phyloP scores from a whole-genome alignment of 257 asterid species.

The Schizonepeta tenuifolia region DNA sequence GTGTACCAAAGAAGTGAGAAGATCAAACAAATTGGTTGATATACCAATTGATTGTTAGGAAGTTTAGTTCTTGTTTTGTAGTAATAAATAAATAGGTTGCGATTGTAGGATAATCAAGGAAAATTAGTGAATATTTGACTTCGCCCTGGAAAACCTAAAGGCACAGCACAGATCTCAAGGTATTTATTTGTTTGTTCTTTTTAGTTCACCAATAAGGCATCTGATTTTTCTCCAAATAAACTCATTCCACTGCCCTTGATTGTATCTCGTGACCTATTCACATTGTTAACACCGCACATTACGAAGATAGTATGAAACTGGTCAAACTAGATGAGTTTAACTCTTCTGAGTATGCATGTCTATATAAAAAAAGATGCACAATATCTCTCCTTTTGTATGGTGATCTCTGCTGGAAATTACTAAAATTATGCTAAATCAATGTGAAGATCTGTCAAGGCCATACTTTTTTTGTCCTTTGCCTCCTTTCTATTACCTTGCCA shows the following conservation, averaged over 20 bases:
- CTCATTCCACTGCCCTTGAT: neutral
- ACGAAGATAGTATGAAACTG: slow-evolving; percentile 19
- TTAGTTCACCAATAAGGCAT: too few species aligned
- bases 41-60: neutral
- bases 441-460: neutral
- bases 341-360: slow-evolving; percentile 23
- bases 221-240: too few species aligned
- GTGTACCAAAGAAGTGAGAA: neutral
- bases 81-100: too few species aligned
- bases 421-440: neutral
- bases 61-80: neutral
- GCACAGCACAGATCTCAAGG: neutral
- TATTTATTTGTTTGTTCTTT: neutral
- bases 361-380: slow-evolving; percentile 3
- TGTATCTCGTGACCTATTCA: slow-evolving; percentile 2
- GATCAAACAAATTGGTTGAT: neutral
- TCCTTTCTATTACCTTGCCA: neutral
- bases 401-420: slow-evolving; percentile 4
- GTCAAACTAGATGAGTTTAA: slow-evolving; percentile 9
- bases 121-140: neutral
- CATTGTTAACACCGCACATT: slow-evolving; percentile 16
- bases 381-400: slow-evolving; percentile 13
- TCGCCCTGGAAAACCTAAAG: neutral
- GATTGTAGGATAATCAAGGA: neutral
- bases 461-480: neutral